Conservation (phyloP, 257 asterid species). For the Dorcoceras hygrometricum region DNA sequence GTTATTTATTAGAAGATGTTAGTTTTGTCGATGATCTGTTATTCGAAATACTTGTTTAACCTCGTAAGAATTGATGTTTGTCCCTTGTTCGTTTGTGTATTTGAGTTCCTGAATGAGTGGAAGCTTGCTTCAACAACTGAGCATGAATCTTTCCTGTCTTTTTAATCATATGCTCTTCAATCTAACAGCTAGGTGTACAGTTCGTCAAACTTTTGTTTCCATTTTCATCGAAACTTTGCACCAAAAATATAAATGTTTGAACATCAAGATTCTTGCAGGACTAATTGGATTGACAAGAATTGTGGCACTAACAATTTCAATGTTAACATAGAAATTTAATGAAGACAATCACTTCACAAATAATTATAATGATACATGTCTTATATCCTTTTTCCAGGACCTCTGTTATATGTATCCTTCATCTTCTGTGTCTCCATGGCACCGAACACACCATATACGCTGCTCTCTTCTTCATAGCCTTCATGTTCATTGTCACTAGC, state of each 20-base stretch:
- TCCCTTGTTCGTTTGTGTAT: neutral
- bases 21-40: neutral
- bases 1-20: neutral
- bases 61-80: neutral
- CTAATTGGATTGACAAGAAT: neutral
- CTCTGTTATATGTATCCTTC: constrained; percentile 43
- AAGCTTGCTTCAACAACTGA: neutral
- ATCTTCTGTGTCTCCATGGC: constrained; percentile 57
- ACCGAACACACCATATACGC: constrained; percentile 77
- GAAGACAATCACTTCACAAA: neutral
- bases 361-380: neutral
- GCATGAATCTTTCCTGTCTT: neutral
- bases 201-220: neutral
- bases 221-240: neutral
- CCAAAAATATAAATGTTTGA: no score
- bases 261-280: neutral
- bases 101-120: neutral
- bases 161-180: neutral
- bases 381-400: constrained; percentile 37
- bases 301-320: no score
- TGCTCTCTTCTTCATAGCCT: constrained; percentile 50
- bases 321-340: no score
- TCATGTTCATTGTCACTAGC: constrained; percentile 42
- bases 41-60: neutral
- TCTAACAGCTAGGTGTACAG: neutral